These are phyloP conservation scores for Pythium volutum DNA, from an alignment of 352 stramenopile species.

Conservation along the genomic window DNA sequence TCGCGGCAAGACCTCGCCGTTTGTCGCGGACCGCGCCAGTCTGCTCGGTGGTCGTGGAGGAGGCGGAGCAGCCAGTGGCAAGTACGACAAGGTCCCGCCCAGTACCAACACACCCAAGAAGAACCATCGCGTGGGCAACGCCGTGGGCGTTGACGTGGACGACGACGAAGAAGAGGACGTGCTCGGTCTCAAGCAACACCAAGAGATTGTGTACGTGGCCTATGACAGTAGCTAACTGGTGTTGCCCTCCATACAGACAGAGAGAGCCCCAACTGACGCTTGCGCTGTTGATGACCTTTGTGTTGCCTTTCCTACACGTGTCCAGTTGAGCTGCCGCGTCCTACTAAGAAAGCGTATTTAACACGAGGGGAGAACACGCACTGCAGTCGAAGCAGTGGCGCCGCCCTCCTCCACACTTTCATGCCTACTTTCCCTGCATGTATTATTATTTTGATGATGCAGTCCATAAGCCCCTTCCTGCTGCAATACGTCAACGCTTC, in stretches of 20 bases:
- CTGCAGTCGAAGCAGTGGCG: too few relatives aligned
- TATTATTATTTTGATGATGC: too few relatives aligned
- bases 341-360: too few relatives aligned
- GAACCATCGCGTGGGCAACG: conserved; percentile 2
- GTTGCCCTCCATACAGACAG: too few relatives aligned
- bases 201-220: conserved; percentile 28
- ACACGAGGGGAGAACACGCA: too few relatives aligned
- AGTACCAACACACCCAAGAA: conserved; percentile 8
- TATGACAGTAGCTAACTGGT: conserved; percentile 15
- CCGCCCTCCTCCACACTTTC: too few relatives aligned
- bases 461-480: too few relatives aligned
- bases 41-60: conserved; percentile 33
- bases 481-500: too few relatives aligned
- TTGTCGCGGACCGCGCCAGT: conserved; percentile 48
- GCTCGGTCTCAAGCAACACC: conserved; percentile 19
- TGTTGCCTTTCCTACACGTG: too few relatives aligned
- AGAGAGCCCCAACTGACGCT: too few relatives aligned
- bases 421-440: too few relatives aligned
- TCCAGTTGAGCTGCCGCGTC: too few relatives aligned
- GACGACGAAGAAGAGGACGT: conserved; percentile 29
- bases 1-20: conserved; percentile 27
- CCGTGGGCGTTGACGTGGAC: conserved; percentile 21
- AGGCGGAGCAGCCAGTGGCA: not conserved
- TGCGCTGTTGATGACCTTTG: not conserved
- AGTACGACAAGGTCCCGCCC: conserved; percentile 6